A percentile compares a stretch with the other conserved stretches of the same genome.
These are phyloP conservation scores for Paspalum vaginatum DNA, from an alignment of 176 grass and related monocot species.

Conservation along the genomic window DNA sequence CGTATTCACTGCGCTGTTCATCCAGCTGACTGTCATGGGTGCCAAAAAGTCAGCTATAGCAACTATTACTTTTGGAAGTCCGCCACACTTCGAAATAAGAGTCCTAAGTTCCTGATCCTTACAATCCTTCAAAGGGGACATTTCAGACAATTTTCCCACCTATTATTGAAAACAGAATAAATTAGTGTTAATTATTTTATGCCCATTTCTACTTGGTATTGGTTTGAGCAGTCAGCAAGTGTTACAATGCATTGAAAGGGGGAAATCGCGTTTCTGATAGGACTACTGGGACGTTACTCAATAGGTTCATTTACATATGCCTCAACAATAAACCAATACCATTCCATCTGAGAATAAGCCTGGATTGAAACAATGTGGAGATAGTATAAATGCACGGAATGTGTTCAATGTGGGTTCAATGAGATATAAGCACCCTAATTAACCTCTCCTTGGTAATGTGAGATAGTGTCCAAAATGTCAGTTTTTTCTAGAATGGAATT, in stretches of 20 bases:
- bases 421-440: too few relatives aligned
- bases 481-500: too few relatives aligned
- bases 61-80: constrained; percentile 14
- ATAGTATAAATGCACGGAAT: too few relatives aligned
- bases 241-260: neutral
- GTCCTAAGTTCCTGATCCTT: neutral
- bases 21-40: neutral
- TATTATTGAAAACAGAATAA: neutral
- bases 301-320: too few relatives aligned
- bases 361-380: too few relatives aligned
- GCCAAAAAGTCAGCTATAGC: neutral
- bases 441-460: too few relatives aligned
- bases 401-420: too few relatives aligned
- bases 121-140: neutral
- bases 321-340: too few relatives aligned
- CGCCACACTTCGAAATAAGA: neutral
- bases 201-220: neutral
- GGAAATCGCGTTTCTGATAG: too few relatives aligned
- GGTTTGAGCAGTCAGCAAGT: neutral
- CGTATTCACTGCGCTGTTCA: neutral
- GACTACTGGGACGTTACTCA: too few relatives aligned
- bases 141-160: neutral
- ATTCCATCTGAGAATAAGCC: too few relatives aligned
- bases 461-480: too few relatives aligned
- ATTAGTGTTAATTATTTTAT: neutral